Evolutionary conservation across 2,329 filamentous ascomycete species (phyloP).

Genomic region (Verruconis gallopava): DNA sequence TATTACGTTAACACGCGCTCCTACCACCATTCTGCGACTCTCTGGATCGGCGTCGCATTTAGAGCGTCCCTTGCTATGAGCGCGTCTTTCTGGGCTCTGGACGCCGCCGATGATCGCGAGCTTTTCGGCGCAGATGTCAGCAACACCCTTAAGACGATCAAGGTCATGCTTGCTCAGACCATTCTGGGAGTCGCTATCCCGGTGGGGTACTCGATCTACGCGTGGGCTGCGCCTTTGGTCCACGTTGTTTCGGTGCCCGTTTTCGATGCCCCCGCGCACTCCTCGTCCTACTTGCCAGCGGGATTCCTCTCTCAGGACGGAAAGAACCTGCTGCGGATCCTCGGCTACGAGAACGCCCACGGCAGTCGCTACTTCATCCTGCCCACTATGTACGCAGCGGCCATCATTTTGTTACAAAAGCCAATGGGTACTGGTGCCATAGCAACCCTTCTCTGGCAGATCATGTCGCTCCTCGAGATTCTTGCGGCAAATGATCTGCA

Average conservation of each 20-base stretch:
- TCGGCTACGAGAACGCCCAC: slow-evolving; percentile 88
- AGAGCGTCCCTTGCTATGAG: slow-evolving; percentile 62
- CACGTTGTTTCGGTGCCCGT: slow-evolving; percentile 43
- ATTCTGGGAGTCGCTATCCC: slow-evolving; percentile 69
- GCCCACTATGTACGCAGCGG: slow-evolving; percentile 63
- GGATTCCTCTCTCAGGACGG: slow-evolving; percentile 25
- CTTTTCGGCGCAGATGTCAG: slow-evolving; percentile 55
- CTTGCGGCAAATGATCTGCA: slow-evolving; percentile 43
- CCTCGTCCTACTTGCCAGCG: slow-evolving; percentile 4
- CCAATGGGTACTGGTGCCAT: slow-evolving; percentile 86
- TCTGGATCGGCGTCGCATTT: slow-evolving; percentile 74
- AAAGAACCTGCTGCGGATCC: slow-evolving; percentile 50
- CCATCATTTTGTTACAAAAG: slow-evolving; percentile 56
- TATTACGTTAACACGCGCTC: slow-evolving; percentile 75
- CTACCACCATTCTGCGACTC: slow-evolving; percentile 71
- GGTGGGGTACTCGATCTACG: slow-evolving; percentile 72
- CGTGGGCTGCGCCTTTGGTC: slow-evolving; percentile 75
- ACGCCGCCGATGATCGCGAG: slow-evolving; percentile 73
- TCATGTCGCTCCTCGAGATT: slow-evolving; percentile 61
- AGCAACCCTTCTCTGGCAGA: slow-evolving; percentile 73
- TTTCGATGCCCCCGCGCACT: not conserved
- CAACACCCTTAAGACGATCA: slow-evolving; percentile 55
- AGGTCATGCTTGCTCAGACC: slow-evolving; percentile 67
- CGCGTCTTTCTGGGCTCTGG: slow-evolving; percentile 75
- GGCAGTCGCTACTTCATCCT: slow-evolving; percentile 82